phyloP scores from a whole-genome alignment of 78 protist species.

The Dictyostelium intermedium region DNA sequence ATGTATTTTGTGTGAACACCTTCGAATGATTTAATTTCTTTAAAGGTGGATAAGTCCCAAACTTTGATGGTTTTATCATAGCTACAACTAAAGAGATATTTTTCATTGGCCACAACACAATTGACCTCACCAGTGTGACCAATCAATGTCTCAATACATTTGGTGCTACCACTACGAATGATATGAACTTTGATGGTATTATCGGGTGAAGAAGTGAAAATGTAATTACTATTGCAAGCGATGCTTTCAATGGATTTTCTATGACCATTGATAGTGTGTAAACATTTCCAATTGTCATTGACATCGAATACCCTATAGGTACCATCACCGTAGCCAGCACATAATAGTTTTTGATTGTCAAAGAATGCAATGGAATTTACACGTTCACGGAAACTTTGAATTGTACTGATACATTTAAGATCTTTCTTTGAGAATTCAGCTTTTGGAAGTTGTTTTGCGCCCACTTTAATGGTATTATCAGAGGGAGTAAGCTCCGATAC shows the following conservation, averaged over 20 bases:
- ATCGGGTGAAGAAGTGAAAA: slow-evolving; percentile 64
- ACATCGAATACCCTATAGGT: slow-evolving; percentile 46
- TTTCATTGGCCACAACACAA: slow-evolving; percentile 58
- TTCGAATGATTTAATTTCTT: slow-evolving; percentile 42
- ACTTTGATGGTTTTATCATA: slow-evolving; percentile 63
- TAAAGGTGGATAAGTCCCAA: slow-evolving; percentile 57
- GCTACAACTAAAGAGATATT: slow-evolving; percentile 29
- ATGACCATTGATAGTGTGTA: slow-evolving; percentile 51
- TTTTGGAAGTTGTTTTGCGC: slow-evolving; percentile 42
- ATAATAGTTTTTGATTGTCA: slow-evolving; percentile 17
- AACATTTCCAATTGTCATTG: slow-evolving; percentile 25
- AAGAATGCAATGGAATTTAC: slow-evolving; percentile 40
- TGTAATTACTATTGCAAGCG: slow-evolving; percentile 30
- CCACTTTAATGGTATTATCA: slow-evolving; percentile 14
- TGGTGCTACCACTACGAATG: background rate
- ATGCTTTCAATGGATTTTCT: slow-evolving; percentile 59
- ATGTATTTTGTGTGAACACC: slow-evolving; percentile 58
- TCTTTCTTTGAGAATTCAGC: slow-evolving; percentile 51
- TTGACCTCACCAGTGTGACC: slow-evolving; percentile 69
- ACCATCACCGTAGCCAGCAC: slow-evolving; percentile 81
- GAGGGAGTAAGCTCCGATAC: background rate
- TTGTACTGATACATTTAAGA: slow-evolving; percentile 45
- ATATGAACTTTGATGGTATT: slow-evolving; percentile 64
- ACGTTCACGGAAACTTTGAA: slow-evolving; percentile 61
- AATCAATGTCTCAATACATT: slow-evolving; percentile 12